phyloP scores from a whole-genome alignment of 2,329 filamentous ascomycete genomes.

The Alternaria longipes region DNA sequence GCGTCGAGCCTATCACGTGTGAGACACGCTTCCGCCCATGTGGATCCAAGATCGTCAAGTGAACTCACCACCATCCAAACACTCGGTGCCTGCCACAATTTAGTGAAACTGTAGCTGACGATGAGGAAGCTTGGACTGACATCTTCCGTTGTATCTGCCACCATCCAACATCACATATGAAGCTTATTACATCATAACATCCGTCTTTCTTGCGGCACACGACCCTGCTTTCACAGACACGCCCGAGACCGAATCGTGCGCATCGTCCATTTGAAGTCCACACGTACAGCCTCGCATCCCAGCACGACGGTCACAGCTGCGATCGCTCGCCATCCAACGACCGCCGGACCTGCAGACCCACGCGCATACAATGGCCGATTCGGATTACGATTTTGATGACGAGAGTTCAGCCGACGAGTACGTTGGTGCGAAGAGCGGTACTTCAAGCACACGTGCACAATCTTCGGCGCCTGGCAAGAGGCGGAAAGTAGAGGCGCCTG shows the following conservation, averaged over 20 bases:
- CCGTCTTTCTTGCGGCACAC: conserved; percentile 9
- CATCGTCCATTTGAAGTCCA: neutral
- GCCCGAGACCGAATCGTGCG: neutral
- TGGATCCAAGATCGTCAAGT: conserved; percentile 13
- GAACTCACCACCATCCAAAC: conserved; percentile 16
- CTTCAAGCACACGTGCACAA: conserved; percentile 38
- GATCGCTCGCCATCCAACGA: neutral
- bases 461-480: conserved; percentile 30
- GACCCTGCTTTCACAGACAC: neutral
- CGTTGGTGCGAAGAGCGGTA: conserved; percentile 51
- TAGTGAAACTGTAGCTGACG: conserved; percentile 6
- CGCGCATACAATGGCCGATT: conserved; percentile 69
- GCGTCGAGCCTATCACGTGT: conserved; percentile 34
- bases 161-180: conserved; percentile 3
- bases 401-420: conserved; percentile 72
- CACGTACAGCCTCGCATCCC: neutral
- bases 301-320: neutral
- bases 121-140: conserved; percentile 6
- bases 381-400: conserved; percentile 75
- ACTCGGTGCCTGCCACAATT: conserved; percentile 2
- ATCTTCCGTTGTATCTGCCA: neutral
- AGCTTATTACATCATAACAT: conserved; percentile 15
- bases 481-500: conserved; percentile 28
- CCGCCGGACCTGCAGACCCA: neutral
- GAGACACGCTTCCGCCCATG: conserved; percentile 15